Conservation (phyloP, 2,329 filamentous ascomycete species). For the Chrysoporthe cubensis region DNA sequence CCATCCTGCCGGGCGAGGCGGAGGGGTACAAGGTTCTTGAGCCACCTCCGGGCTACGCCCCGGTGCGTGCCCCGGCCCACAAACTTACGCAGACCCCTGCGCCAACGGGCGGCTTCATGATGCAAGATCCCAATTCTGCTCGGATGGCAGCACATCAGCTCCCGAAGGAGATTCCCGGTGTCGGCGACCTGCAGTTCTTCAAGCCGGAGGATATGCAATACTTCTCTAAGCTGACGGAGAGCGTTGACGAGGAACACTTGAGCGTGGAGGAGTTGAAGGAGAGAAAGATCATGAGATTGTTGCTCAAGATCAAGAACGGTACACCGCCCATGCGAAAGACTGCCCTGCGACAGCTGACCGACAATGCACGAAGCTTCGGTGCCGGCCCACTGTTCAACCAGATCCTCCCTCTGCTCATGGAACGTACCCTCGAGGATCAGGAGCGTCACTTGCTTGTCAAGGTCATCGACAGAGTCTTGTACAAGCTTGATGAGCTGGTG, state of each 20-base stretch:
- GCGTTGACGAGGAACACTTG: conserved; percentile 86
- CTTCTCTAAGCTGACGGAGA: conserved; percentile 96
- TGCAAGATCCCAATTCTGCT: conserved; percentile 90
- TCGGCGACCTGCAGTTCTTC: conserved; percentile 96
- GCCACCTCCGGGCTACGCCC: conserved; percentile 89
- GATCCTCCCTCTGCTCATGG: conserved; percentile 95
- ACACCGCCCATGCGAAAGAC: conserved; percentile 99
- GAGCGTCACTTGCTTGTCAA: conserved; percentile 98
- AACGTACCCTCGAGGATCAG: conserved; percentile 96
- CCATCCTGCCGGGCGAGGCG: conserved; percentile 83
- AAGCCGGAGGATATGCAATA: conserved; percentile 99
- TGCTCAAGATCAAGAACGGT: conserved; percentile 98
- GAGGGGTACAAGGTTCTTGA: conserved; percentile 93
- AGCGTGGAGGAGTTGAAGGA: conserved; percentile 96
- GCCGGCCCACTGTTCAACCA: conserved; percentile 95
- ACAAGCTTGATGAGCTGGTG: conserved; percentile 97
- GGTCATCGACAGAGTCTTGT: conserved; percentile 96
- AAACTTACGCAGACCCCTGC: conserved; percentile 75
- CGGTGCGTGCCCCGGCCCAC: conserved; percentile 75
- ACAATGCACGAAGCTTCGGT: conserved; percentile 95
- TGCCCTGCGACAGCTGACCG: conserved; percentile 92
- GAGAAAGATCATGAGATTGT: conserved; percentile 94
- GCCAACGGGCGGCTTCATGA: conserved; percentile 88
- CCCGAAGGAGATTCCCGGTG: conserved; percentile 92
- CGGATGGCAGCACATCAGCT: conserved; percentile 86